phyloP scores from a whole-genome alignment of 2,329 filamentous ascomycete genomes.

The Dendrostoma leiphaemia region DNA sequence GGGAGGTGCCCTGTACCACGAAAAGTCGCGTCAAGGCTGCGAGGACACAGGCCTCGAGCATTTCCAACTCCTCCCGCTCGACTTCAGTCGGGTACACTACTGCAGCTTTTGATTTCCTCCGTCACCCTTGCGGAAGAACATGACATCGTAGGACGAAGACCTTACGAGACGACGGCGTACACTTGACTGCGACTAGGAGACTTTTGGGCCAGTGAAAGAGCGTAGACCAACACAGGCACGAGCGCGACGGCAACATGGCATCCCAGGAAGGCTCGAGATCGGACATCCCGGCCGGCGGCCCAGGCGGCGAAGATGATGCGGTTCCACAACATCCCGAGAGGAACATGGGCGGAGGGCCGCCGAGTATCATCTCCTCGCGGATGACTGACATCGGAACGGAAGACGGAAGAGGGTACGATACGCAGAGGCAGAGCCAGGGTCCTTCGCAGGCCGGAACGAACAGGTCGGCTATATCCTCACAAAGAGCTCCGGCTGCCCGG shows the following conservation, averaged over 20 bases:
- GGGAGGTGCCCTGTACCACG: neutral
- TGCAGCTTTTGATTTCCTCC: neutral
- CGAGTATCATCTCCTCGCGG: constrained; percentile 69
- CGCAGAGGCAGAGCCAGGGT: constrained; percentile 26
- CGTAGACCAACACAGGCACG: neutral
- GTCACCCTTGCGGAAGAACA: constrained; percentile 3
- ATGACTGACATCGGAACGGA: constrained; percentile 66
- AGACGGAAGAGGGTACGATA: constrained; percentile 46
- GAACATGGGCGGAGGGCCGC: constrained; percentile 39
- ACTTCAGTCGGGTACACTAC: neutral
- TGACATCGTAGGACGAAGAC: constrained; percentile 4
- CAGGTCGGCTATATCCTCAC: constrained; percentile 50
- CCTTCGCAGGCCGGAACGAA: constrained; percentile 54
- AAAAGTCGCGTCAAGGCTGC: neutral
- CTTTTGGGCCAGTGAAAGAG: neutral
- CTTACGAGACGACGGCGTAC: neutral
- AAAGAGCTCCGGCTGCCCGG: constrained; percentile 38
- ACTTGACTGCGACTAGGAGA: neutral
- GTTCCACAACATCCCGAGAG: constrained; percentile 41
- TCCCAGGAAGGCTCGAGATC: constrained; percentile 35
- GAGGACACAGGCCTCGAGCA: neutral
- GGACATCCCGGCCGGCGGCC: constrained; percentile 28
- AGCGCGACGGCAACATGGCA: constrained; percentile 37
- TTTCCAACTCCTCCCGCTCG: neutral
- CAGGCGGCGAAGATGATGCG: constrained; percentile 32